Base-by-base conservation (phyloP, 768 basidiomycete genomes). In the Mrakia frigida region DNA sequence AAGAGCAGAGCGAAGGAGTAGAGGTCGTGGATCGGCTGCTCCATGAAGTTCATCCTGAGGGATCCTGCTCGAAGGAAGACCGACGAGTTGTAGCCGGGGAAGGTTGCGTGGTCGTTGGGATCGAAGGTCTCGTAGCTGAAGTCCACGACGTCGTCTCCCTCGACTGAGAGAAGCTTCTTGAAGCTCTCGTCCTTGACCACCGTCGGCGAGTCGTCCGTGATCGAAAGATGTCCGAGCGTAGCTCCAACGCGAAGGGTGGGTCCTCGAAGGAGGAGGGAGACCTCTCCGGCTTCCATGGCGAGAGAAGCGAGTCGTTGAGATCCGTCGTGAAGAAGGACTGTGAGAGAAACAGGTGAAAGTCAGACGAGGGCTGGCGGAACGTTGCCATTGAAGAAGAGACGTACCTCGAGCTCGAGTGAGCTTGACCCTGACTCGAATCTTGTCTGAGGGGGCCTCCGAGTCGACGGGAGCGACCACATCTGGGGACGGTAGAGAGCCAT, bases 61-160 rank as follows among this genome's bases (percentile, higher is more conserved):
- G 97, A 96, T 1, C 92, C 96, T n/a, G 93, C 90, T 46, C 89
- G 87, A 59, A 99, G 87, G 75, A 87, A 87, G 70, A 98, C 86
- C 2, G 89, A 88, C 6, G 95, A 94, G 81, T 93, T 93, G 83
- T 94, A 87, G 41, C 93, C 93, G 21, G 87, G 85, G 82, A 92
- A 90, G 5, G 86, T 84, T 60, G 90, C 88, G 73, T 88, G 80
- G 75, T 88, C 90, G 41, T 85, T 82, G 2, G 92, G 88, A 82
- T 95, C 91, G 83, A 88, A 94, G 0, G 93, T 98, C 82, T 95
- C 91, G 83, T 98, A 99, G 74, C 87, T 88, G 85, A 99, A 93
- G 83, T 96, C 91, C 25, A 94, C 95, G 56, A 99, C 89, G 81
- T 98, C 90, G 80, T 92, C 88, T 68, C 95, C 97, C 80, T 98